Evolutionary conservation across 106 monocot species (phyloP).

Genomic region (Phalaenopsis equestris): DNA sequence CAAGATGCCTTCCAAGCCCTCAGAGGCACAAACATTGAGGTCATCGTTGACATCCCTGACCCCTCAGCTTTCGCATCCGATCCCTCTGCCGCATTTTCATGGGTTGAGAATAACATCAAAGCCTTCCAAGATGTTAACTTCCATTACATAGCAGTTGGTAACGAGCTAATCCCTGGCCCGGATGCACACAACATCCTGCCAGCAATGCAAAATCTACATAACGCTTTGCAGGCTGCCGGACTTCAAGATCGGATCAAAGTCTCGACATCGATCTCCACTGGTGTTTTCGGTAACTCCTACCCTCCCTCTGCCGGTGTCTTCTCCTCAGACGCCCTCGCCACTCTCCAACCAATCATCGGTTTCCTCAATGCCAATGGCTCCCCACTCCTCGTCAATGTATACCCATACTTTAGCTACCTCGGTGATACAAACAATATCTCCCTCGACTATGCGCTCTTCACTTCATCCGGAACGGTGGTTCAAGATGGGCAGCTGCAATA

Average conservation of each 20-base stretch:
- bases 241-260: not conserved
- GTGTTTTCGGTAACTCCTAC: not conserved
- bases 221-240: not conserved
- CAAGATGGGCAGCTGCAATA: not conserved
- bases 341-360: not conserved
- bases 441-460: conserved; percentile 4
- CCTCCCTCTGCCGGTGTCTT: not conserved
- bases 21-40: not conserved
- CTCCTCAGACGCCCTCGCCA: not conserved
- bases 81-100: not conserved
- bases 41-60: conserved; percentile 1
- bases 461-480: not conserved
- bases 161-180: not conserved
- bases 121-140: not conserved
- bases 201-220: not conserved
- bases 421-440: not conserved
- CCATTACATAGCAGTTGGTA: not conserved
- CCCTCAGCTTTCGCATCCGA: not conserved
- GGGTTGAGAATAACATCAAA: not conserved
- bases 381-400: not conserved
- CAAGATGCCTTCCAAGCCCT: not conserved
- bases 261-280: too few species aligned
- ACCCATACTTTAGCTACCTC: conserved; percentile 1
- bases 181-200: not conserved
- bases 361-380: not conserved